Evolutionary conservation across 768 basidiomycete genomes (phyloP), one percentile per base, ranked within the genome.

Genomic region (Pisolithus tinctorius): DNA sequence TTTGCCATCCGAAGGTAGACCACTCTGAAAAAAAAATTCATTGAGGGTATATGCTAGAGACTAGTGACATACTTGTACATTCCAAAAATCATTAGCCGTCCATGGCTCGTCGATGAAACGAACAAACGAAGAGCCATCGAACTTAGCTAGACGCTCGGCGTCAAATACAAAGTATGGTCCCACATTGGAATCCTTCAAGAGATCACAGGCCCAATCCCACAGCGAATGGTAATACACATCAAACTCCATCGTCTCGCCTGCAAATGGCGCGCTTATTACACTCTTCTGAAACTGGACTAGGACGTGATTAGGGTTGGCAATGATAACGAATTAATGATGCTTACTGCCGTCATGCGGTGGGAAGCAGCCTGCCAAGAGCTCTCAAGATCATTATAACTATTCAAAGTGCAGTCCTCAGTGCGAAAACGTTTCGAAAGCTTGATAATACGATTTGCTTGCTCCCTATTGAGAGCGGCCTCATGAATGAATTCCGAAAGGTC

Each of bases 61-160:
- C 36, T 26, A 25, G 14, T 14, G 13, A 53, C 58, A 34, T 56
- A 72, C 73, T 58, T 75, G 70, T 14, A 64, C 52, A 7, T 68
- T 53, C 71, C 71, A 74, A 27, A 62, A 71, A 2, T 41, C 20
- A 23, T 71, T 47, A 1, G 64, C 71, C 10, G 70, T 70, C 63
- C 71, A 71, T 14, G 74, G 71, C 48, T 75, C 67, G 41, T 69
- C 52, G 26, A 20, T 20, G 20, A 20, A 20, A 20, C 20, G 2
- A 20, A 20, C 20, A 20, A 20, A 20, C 2, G 20, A 6, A 11
- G 46, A 31, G 0, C 62, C 63, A 53, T 69, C 54, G 45, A 58
- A 69, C 31, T 59, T 65, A 53, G 49, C 72, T 2, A 57, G 51
- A 11, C 44, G 51, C 30, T 62, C 36, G 4, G 70, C 70, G 64